Conservation (phyloP, 83 land plant species). For the Thuja plicata region DNA sequence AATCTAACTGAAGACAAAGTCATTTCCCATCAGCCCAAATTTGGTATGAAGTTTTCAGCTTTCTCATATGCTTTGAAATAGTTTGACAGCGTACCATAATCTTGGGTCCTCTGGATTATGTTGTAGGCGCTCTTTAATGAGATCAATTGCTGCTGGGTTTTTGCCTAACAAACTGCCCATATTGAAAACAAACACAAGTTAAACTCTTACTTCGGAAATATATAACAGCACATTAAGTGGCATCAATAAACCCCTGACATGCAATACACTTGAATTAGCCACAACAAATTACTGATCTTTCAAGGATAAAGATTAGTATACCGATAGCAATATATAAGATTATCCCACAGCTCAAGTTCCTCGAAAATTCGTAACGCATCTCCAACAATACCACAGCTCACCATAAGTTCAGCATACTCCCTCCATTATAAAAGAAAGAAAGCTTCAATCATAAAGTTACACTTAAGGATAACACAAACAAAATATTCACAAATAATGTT, state of each 20-base stretch:
- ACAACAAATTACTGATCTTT: background rate
- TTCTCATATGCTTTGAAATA: background rate
- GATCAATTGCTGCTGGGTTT: slow-evolving; percentile 84
- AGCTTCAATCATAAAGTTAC: background rate
- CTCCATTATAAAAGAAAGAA: slow-evolving; percentile 27
- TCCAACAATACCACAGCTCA: slow-evolving; percentile 83
- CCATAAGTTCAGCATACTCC: slow-evolving; percentile 84
- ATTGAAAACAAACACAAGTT: background rate
- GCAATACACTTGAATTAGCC: background rate
- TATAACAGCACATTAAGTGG: background rate
- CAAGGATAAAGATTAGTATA: slow-evolving; percentile 14
- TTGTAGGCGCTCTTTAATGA: slow-evolving; percentile 68
- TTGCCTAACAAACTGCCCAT: slow-evolving; percentile 71
- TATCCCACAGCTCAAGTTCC: slow-evolving; percentile 95
- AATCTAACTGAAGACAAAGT: no score
- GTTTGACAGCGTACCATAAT: slow-evolving; percentile 63
- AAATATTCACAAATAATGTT: background rate
- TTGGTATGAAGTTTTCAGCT: background rate
- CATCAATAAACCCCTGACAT: background rate
- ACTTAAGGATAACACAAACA: background rate
- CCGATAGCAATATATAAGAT: slow-evolving; percentile 90
- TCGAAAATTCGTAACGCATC: slow-evolving; percentile 89
- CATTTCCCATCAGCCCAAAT: background rate
- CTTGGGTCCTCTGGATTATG: slow-evolving; percentile 82
- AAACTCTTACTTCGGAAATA: background rate